Percentiles rank a stretch among this genome's conserved stretches.
phyloP scores from a whole-genome alignment of 306 rosid genomes.

The Prosopis cineraria region DNA sequence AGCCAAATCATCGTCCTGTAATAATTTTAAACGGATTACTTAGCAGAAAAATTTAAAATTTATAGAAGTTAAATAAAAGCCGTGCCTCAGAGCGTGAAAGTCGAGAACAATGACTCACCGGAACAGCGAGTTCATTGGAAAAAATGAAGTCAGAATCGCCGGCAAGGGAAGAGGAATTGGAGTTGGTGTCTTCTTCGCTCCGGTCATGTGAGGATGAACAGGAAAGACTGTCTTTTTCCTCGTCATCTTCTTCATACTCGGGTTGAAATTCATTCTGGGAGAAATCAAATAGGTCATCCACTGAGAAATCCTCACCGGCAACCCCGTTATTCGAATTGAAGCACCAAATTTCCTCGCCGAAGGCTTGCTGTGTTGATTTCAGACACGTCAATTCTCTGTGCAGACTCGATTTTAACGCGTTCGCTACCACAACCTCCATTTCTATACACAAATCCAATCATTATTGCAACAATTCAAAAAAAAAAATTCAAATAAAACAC shows the following conservation, averaged over 20 bases:
- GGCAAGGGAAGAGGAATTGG: conserved; percentile 45
- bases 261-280: conserved; percentile 62
- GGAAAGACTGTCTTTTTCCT: conserved; percentile 45
- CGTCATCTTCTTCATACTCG: conserved; percentile 27
- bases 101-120: conserved; percentile 49
- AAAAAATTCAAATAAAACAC: not conserved
- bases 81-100: not conserved
- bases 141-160: conserved; percentile 54
- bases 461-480: not conserved
- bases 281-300: conserved; percentile 80
- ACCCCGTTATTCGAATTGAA: conserved; percentile 44
- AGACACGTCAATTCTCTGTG: conserved; percentile 49
- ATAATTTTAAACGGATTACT: conserved; percentile 4
- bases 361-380: conserved; percentile 44
- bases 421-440: conserved; percentile 72
- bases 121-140: conserved; percentile 64
- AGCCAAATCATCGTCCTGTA: conserved; percentile 77
- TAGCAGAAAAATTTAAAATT: not conserved
- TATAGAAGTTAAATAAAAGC: not conserved
- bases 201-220: conserved; percentile 48
- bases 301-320: conserved; percentile 69
- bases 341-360: conserved; percentile 46
- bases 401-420: conserved; percentile 79
- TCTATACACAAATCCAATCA: conserved; percentile 41
- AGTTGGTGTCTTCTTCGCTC: conserved; percentile 43